Conservation (phyloP, 2,329 filamentous ascomycete genomes). For the Pseudocercospora eumusae region DNA sequence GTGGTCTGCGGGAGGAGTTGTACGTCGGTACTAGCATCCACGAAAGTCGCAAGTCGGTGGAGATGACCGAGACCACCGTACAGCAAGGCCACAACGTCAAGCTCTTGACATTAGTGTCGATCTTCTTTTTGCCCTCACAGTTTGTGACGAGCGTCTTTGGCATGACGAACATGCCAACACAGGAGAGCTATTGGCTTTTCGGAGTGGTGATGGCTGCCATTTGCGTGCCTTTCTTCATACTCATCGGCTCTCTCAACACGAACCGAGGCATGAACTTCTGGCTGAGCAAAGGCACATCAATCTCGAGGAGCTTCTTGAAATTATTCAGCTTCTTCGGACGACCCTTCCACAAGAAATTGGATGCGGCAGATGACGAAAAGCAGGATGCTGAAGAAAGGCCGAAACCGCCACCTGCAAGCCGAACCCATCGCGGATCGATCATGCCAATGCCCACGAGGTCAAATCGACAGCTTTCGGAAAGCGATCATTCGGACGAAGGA, state of each 20-base stretch:
- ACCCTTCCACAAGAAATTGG: neutral
- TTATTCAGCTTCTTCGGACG: constrained; percentile 3
- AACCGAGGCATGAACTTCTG: constrained; percentile 44
- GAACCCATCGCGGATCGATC: constrained; percentile 9
- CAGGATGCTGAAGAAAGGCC: neutral
- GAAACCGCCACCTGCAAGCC: constrained; percentile 5
- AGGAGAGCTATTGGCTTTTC: constrained; percentile 43
- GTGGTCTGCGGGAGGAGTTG: constrained; percentile 61
- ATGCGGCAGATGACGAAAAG: neutral
- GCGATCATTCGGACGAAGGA: neutral
- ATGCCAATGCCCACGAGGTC: constrained; percentile 8
- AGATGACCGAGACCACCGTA: constrained; percentile 54
- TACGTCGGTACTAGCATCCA: constrained; percentile 64
- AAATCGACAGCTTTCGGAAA: constrained; percentile 1
- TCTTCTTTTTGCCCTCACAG: constrained; percentile 63
- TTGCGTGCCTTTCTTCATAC: constrained; percentile 51
- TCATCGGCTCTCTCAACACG: constrained; percentile 50
- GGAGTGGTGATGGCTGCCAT: constrained; percentile 46
- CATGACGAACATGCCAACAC: constrained; percentile 50
- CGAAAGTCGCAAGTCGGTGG: constrained; percentile 62
- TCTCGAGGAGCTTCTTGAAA: constrained; percentile 7
- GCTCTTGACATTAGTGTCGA: constrained; percentile 60
- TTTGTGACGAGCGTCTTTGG: constrained; percentile 63
- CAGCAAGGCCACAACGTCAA: constrained; percentile 64
- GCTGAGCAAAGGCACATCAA: constrained; percentile 17